These are phyloP conservation scores for Pugionium cornutum DNA, from an alignment of 345 rosid genomes.

Conservation along the genomic window DNA sequence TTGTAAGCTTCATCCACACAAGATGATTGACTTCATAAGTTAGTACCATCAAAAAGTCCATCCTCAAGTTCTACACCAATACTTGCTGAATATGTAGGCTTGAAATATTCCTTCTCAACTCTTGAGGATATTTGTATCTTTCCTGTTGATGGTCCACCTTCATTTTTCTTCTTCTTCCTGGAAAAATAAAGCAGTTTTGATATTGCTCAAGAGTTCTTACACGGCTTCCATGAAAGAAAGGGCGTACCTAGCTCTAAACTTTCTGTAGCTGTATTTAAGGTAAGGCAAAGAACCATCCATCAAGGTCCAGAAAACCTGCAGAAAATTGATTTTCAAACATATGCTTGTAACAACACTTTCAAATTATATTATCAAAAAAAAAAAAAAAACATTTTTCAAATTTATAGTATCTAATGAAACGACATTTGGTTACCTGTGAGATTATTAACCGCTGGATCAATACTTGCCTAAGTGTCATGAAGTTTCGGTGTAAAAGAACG, in stretches of 20 bases:
- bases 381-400: not conserved
- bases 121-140: constrained; percentile 65
- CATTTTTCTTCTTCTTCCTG: constrained; percentile 67
- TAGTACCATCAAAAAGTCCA: constrained; percentile 88
- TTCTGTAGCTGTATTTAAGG: constrained; percentile 77
- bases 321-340: constrained; percentile 16
- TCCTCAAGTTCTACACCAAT: constrained; percentile 86
- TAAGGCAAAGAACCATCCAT: constrained; percentile 77
- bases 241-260: constrained; percentile 68
- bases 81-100: constrained; percentile 79
- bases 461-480: constrained; percentile 78
- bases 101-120: constrained; percentile 93
- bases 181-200: constrained; percentile 19
- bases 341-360: constrained; percentile 11
- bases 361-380: not conserved
- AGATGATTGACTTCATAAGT: not conserved
- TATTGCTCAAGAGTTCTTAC: constrained; percentile 1
- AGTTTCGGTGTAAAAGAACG: constrained; percentile 82
- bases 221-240: constrained; percentile 4
- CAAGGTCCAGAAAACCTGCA: constrained; percentile 76
- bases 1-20: not conserved
- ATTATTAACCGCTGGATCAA: constrained; percentile 78
- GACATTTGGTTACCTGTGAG: constrained; percentile 50
- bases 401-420: constrained; percentile 7
- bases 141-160: constrained; percentile 50